phyloP scores from a whole-genome alignment of 78 protist genomes.

The Guillardia theta region DNA sequence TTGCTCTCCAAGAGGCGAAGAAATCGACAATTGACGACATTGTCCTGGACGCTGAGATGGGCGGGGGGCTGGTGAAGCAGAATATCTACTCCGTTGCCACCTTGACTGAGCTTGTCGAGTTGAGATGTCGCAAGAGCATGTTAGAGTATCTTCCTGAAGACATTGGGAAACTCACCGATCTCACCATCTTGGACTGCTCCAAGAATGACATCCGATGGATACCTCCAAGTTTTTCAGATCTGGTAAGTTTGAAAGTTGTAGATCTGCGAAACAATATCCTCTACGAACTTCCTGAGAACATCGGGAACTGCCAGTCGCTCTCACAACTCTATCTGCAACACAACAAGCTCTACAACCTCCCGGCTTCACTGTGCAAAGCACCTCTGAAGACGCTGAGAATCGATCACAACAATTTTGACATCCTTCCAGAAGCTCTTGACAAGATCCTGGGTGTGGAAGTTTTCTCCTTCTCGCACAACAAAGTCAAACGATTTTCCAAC shows the following conservation, averaged over 20 bases:
- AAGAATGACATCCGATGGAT: background rate
- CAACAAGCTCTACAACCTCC: background rate
- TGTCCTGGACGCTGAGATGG: background rate
- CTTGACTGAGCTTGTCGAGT: background rate
- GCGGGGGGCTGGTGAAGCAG: background rate
- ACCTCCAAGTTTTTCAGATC: background rate
- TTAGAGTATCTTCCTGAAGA: background rate
- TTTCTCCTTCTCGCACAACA: background rate
- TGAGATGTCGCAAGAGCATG: background rate
- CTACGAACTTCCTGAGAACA: background rate
- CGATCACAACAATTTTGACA: background rate
- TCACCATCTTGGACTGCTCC: background rate
- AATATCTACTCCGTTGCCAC: background rate
- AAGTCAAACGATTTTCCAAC: background rate
- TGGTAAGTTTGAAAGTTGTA: background rate
- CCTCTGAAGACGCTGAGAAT: background rate
- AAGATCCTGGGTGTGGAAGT: background rate
- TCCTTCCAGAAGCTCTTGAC: background rate
- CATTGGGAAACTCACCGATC: background rate
- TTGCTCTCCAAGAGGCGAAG: background rate
- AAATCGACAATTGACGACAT: background rate
- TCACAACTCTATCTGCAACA: background rate
- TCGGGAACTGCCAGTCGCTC: background rate
- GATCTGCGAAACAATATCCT: background rate
- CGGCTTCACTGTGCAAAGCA: background rate